Percentiles rank a stretch among this genome's conserved stretches.
These are phyloP conservation scores for Gracilaria domingensis DNA, from an alignment of 23 red algal species.

Conservation along the genomic window DNA sequence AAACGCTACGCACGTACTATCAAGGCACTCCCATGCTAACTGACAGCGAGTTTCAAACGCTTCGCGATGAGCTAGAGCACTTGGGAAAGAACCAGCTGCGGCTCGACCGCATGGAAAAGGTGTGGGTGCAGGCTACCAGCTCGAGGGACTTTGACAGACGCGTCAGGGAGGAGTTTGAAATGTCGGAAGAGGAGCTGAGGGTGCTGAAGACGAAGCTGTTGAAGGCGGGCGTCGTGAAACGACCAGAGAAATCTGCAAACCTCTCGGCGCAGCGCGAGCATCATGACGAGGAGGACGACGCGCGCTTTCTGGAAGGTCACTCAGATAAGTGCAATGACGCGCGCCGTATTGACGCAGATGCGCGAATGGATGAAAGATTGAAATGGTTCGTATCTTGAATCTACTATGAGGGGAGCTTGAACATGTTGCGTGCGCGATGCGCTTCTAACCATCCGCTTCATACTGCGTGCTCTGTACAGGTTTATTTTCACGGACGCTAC, in stretches of 20 bases:
- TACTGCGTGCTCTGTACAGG: slow-evolving; percentile 5
- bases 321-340: slow-evolving; percentile 16
- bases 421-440: background rate
- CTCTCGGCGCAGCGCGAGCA: background rate
- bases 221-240: slow-evolving; percentile 36
- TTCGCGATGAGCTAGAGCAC: slow-evolving; percentile 95
- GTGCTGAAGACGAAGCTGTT: slow-evolving; percentile 81
- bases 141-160: slow-evolving; percentile 93
- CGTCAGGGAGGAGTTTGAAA: slow-evolving; percentile 80
- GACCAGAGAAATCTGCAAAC: background rate
- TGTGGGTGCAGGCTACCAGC: slow-evolving; percentile 92
- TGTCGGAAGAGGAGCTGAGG: slow-evolving; percentile 82
- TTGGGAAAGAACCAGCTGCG: slow-evolving; percentile 69
- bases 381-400: slow-evolving; percentile 46
- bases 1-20: slow-evolving; percentile 83
- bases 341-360: slow-evolving; percentile 28
- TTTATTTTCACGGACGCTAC: slow-evolving; percentile 91
- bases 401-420: too few species aligned
- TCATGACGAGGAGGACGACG: background rate
- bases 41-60: slow-evolving; percentile 90
- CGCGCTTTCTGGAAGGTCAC: background rate
- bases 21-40: slow-evolving; percentile 83
- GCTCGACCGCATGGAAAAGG: slow-evolving; percentile 84
- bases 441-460: background rate
- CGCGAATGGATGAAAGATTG: slow-evolving; percentile 45